Conservation (phyloP, 345 rosid genomes). For the Lepidium didymum region DNA sequence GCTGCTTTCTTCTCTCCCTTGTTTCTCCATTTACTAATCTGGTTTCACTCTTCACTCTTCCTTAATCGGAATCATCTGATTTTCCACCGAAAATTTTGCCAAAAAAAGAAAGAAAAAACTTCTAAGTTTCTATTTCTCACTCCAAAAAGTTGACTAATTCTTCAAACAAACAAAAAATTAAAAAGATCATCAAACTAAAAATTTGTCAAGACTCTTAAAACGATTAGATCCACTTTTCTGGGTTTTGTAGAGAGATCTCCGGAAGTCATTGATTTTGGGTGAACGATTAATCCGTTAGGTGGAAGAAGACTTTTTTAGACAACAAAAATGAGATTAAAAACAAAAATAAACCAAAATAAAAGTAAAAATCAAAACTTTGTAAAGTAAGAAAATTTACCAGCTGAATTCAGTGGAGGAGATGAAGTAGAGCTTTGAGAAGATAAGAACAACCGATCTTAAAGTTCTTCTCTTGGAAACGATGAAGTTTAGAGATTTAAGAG, state of each 20-base stretch:
- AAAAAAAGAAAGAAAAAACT: not conserved
- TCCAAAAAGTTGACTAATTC: not conserved
- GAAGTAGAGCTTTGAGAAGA: slow-evolving; percentile 8
- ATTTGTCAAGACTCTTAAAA: not conserved
- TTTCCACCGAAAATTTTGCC: not conserved
- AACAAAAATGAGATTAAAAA: not conserved
- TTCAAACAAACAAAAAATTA: not conserved
- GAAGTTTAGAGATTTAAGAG: not conserved
- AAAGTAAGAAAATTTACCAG: not conserved
- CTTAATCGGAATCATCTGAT: not conserved
- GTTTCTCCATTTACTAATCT: slow-evolving; percentile 12
- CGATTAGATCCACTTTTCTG: slow-evolving; percentile 12
- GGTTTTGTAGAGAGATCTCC: slow-evolving; percentile 14
- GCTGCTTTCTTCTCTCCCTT: slow-evolving; percentile 21
- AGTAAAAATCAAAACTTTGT: too few relatives aligned
- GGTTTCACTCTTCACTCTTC: slow-evolving; percentile 2
- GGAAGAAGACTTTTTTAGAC: not conserved
- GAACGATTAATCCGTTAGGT: not conserved
- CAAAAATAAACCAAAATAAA: not conserved
- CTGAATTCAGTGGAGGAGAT: not conserved
- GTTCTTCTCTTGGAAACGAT: slow-evolving; percentile 17
- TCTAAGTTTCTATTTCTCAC: not conserved
- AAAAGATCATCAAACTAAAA: not conserved
- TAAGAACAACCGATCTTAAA: slow-evolving; percentile 11
- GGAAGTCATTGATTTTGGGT: not conserved